Percentiles rank a stretch among this genome's conserved stretches.
These are phyloP conservation scores for Rhizophagus clarus DNA, from an alignment of 192 early-diverging fungal species.

Conservation along the genomic window DNA sequence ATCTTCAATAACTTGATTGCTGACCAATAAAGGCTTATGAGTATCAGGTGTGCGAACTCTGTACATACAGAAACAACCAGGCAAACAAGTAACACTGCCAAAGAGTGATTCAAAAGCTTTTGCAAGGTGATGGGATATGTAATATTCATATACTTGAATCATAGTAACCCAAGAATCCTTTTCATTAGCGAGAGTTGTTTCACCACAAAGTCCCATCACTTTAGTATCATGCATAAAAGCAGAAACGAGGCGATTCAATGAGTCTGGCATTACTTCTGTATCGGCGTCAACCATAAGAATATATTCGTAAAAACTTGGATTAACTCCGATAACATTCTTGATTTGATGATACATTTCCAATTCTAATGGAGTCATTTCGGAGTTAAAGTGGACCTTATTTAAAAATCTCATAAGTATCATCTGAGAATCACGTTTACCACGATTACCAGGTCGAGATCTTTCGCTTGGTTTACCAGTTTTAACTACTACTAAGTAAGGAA, in stretches of 20 bases:
- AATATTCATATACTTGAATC: conserved; percentile 99
- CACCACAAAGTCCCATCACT: conserved; percentile 94
- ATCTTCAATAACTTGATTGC: conserved; percentile 87
- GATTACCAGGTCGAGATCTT: conserved; percentile 87
- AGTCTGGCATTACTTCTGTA: conserved; percentile 88
- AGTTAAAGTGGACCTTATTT: conserved; percentile 94
- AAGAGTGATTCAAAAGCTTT: conserved; percentile 99
- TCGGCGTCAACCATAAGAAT: conserved; percentile 98
- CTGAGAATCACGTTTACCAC: conserved; percentile 99
- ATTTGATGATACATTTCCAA: conserved; percentile 98
- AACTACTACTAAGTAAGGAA: conserved; percentile 95
- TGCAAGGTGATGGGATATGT: conserved; percentile 94
- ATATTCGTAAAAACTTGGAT: conserved; percentile 95
- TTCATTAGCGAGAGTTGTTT: conserved; percentile 92
- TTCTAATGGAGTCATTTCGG: conserved; percentile 93
- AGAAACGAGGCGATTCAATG: conserved; percentile 90
- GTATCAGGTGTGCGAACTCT: conserved; percentile 87
- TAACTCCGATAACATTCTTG: conserved; percentile 98
- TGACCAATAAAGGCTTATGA: conserved; percentile 88
- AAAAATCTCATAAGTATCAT: conserved; percentile 98
- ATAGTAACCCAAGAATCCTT: conserved; percentile 93
- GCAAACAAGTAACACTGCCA: conserved; percentile 95
- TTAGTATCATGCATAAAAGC: conserved; percentile 88
- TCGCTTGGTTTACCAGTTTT: conserved; percentile 92
- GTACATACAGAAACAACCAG: conserved; percentile 99